Percentiles rank a stretch among this genome's conserved stretches.
Evolutionary conservation across 805 yeast species (phyloP).

Genomic region (Candida tallmaniae): DNA sequence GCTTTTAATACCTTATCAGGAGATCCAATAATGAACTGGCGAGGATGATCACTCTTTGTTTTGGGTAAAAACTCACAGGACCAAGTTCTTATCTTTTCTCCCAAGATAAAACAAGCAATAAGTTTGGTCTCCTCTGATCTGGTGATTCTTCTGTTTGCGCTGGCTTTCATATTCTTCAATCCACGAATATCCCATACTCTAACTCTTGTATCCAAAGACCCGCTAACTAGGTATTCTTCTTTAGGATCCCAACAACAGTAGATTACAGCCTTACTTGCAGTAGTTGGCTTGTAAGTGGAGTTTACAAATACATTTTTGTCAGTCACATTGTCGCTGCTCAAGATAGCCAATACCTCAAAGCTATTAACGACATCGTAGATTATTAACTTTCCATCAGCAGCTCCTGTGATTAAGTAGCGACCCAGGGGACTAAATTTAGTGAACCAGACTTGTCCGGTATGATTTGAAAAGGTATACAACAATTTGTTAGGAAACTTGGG

Average conservation of each 20-base stretch:
- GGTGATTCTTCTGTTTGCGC: slow-evolving; percentile 18
- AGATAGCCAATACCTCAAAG: slow-evolving; percentile 26
- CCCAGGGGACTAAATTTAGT: slow-evolving; percentile 77
- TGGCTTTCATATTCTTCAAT: slow-evolving; percentile 14
- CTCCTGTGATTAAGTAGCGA: slow-evolving; percentile 67
- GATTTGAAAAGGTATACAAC: slow-evolving; percentile 45
- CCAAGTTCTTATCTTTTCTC: slow-evolving; percentile 37
- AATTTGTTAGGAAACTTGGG: slow-evolving; percentile 45
- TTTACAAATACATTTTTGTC: slow-evolving; percentile 26
- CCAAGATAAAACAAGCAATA: slow-evolving; percentile 34
- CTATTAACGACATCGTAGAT: slow-evolving; percentile 59
- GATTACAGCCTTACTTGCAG: slow-evolving; percentile 43
- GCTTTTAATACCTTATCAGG: slow-evolving; percentile 60
- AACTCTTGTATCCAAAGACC: slow-evolving; percentile 68
- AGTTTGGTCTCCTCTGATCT: slow-evolving; percentile 22
- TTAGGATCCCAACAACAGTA: slow-evolving; percentile 75
- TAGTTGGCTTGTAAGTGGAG: slow-evolving; percentile 20
- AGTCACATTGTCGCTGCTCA: slow-evolving; percentile 23
- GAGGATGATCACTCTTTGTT: slow-evolving; percentile 18
- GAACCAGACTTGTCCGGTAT: slow-evolving; percentile 80
- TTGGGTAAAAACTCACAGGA: slow-evolving; percentile 68
- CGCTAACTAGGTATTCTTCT: slow-evolving; percentile 60
- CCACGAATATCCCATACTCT: slow-evolving; percentile 60
- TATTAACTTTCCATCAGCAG: slow-evolving; percentile 59
- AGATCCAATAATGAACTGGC: slow-evolving; percentile 67